Base-by-base conservation (phyloP, 2,329 filamentous ascomycete genomes). In the Arthrocladium fulminans region DNA sequence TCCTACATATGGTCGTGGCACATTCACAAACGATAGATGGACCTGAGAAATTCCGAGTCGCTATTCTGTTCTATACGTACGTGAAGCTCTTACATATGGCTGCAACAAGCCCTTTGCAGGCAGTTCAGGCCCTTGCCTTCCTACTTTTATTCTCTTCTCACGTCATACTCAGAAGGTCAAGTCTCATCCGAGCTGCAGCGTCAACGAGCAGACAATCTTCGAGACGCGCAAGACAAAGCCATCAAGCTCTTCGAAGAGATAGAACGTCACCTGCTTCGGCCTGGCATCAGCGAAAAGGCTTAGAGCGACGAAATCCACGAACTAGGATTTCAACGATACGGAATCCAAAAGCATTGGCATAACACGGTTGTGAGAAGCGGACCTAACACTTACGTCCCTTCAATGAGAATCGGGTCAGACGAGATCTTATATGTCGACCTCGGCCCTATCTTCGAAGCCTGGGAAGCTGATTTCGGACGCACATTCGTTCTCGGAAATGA, bases 401-500 rank as follows among this genome's bases (percentile, higher is more conserved):
- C 75, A 52, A 70, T 73, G 3, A 58, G 67, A 25, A 69, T 77
- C 41, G 54, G 70, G 51, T 56, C 60, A 2, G 72, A 74, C 45
- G 73, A 77, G 48, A 76, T 77, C 42, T 59, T 77, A 2, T 68
- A 73, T 48, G 67, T 76, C 27, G 73, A 76, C 51, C 62, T 76
- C 1, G 73, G 73, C 0, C 73, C 73, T 0, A 72, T 76, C 0
- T 75, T 76, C 48, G 73, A 74, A 44, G 65, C 63, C 0, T 77
- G 71, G 70, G 73, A 76, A 55, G 73, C 73, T 3, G 73, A 76
- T 51, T 75, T 75, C 49, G 73, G 73, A 6, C 70, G 73, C 12
- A 76, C 73, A 1, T 76, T 69, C 51, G 72, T 76, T 2, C 64
- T 76, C 0, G 73, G 72, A 2, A 51, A 66, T 42, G 72, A 76